A percentile compares a stretch with the other conserved stretches of the same genome.
These are phyloP conservation scores for Steccherinum ochraceum DNA, from an alignment of 768 basidiomycete genomes.

Conservation along the genomic window DNA sequence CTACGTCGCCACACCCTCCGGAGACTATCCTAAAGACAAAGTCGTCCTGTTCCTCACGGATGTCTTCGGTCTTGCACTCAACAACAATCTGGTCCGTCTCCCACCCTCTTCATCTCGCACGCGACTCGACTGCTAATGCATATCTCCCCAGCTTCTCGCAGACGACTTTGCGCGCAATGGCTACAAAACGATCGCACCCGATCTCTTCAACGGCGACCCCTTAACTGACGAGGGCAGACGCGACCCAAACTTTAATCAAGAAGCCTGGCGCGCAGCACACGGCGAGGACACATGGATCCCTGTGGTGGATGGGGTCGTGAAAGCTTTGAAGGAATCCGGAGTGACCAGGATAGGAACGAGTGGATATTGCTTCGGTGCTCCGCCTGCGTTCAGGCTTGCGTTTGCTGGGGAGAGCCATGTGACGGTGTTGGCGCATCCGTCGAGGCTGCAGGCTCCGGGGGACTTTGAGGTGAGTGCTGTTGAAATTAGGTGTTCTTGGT, in stretches of 20 bases:
- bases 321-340: slow-evolving; percentile 30
- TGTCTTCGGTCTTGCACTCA: slow-evolving; percentile 27
- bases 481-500: no score
- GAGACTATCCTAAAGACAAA: slow-evolving; percentile 33
- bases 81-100: slow-evolving; percentile 25
- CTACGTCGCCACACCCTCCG: slow-evolving; percentile 35
- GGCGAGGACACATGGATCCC: slow-evolving; percentile 27
- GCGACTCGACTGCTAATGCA: no score
- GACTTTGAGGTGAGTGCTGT: slow-evolving; percentile 30
- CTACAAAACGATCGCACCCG: slow-evolving; percentile 21
- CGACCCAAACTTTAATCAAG: slow-evolving; percentile 20
- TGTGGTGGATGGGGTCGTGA: slow-evolving; percentile 30
- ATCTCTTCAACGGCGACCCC: slow-evolving; percentile 22
- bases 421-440: slow-evolving; percentile 41
- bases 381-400: slow-evolving; percentile 41
- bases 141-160: slow-evolving; percentile 17
- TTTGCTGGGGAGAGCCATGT: slow-evolving; percentile 33
- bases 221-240: slow-evolving; percentile 8
- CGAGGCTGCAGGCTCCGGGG: slow-evolving; percentile 29
- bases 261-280: slow-evolving; percentile 30
- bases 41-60: slow-evolving; percentile 36
- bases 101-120: not conserved
- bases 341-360: slow-evolving; percentile 33
- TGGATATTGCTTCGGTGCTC: slow-evolving; percentile 39
- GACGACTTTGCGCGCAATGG: slow-evolving; percentile 29